These are phyloP conservation scores for Solanum hybrid DNA, from an alignment of 305 asterid genomes.

Conservation along the genomic window DNA sequence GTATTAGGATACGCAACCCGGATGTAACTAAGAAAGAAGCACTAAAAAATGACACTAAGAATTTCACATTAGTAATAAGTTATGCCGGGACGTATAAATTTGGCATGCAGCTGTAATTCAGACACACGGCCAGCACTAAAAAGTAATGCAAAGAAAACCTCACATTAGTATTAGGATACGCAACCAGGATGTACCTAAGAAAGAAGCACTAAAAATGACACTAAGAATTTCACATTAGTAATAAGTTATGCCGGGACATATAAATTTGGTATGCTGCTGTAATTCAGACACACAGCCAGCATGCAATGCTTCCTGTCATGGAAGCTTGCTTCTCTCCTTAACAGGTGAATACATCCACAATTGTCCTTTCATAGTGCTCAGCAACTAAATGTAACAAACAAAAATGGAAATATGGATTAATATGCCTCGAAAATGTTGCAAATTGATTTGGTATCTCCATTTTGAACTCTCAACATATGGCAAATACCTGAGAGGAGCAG, in stretches of 20 bases:
- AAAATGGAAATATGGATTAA: neutral
- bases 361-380: neutral
- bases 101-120: neutral
- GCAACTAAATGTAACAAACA: neutral
- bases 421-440: neutral
- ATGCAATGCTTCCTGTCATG: neutral
- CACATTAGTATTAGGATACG: neutral
- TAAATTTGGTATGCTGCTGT: neutral
- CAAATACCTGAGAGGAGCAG: neutral
- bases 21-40: neutral
- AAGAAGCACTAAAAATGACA: neutral
- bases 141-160: too few relatives aligned
- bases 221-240: neutral
- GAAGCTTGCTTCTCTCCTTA: neutral
- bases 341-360: neutral
- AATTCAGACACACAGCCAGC: neutral
- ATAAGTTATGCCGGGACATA: neutral
- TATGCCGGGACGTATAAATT: neutral
- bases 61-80: neutral
- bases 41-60: neutral
- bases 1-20: neutral
- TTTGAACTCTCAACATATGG: neutral
- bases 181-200: neutral
- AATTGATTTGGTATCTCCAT: neutral
- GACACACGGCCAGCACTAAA: neutral